phyloP scores from a whole-genome alignment of 495 filamentous ascomycete genomes.

The Neurospora africana region DNA sequence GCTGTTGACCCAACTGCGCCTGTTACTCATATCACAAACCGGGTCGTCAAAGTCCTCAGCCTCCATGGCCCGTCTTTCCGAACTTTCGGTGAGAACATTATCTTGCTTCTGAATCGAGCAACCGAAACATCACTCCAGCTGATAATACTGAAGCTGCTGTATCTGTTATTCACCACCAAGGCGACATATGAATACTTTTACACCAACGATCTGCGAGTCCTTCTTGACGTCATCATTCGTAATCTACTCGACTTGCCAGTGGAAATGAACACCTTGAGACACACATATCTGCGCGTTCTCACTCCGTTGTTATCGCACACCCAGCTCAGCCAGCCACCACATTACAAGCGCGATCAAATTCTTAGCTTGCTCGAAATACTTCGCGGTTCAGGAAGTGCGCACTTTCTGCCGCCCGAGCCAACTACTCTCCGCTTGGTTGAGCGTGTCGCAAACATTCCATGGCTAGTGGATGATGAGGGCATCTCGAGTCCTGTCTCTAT shows the following conservation, averaged over 20 bases:
- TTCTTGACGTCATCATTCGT: slow-evolving; percentile 91
- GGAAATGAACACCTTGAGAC: slow-evolving; percentile 67
- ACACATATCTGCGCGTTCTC: slow-evolving; percentile 95
- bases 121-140: slow-evolving; percentile 88
- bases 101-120: slow-evolving; percentile 90
- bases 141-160: slow-evolving; percentile 88
- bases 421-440: slow-evolving; percentile 78
- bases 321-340: slow-evolving; percentile 69
- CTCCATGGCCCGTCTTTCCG: slow-evolving; percentile 69
- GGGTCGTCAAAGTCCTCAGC: slow-evolving; percentile 81
- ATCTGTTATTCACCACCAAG: slow-evolving; percentile 84
- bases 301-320: slow-evolving; percentile 86
- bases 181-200: slow-evolving; percentile 97
- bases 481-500: slow-evolving; percentile 23
- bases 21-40: slow-evolving; percentile 63
- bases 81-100: slow-evolving; percentile 97
- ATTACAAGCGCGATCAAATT: slow-evolving; percentile 89
- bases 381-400: slow-evolving; percentile 47
- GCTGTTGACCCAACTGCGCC: slow-evolving; percentile 41
- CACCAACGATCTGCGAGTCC: slow-evolving; percentile 88
- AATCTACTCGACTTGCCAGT: slow-evolving; percentile 88
- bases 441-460: slow-evolving; percentile 72
- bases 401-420: slow-evolving; percentile 85
- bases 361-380: slow-evolving; percentile 63
- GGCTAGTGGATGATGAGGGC: slow-evolving; percentile 51